Evolutionary conservation across 23 red algal species (phyloP), one percentile per base, ranked within the genome.

Genomic region (Rhodosorus marinus): DNA sequence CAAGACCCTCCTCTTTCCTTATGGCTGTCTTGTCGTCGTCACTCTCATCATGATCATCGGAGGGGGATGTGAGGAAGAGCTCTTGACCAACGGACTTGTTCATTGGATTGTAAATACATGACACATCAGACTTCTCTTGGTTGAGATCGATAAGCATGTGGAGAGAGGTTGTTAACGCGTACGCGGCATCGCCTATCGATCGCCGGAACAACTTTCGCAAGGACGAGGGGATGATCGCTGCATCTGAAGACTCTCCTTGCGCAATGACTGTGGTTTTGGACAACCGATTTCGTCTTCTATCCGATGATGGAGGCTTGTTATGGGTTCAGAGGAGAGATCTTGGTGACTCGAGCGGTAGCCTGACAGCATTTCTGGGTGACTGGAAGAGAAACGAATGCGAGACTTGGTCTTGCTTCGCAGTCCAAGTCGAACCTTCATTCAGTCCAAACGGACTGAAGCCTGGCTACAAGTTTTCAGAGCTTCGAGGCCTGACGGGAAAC

Each of bases 161-260:
- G n/a, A n/a, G n/a, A n/a, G n/a, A n/a, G n/a, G n/a, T 36, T 17
- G 19, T 61, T 11, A 61, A 61, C 43, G 43, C 32, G 9, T 61
- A 41, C 46, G 35, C 57, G 35, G 2, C 33, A 2, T 61, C 57
- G 3, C 57, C 57, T 31, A 30, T 61, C 33, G 57, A 61, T 20
- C 35, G 57, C 35, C 24, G 31, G 8, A 61, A 61, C 32, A 61
- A 61, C 33, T 8, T 31, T 14, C 35, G 57, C 7, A 20, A 15
- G 22, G 11, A 61, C 11, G 38, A 43, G 11, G 17, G 17, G 17
- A 17, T 43, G 38, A 11, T 11, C 38, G 38, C 11, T 17, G 11
- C 11, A 11, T 11, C 17, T 17, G 38, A 43, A 11, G 38, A 43
- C 11, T 17, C 38, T 11, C 38, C 38, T 17, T 11, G 11, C 38